phyloP scores from a whole-genome alignment of 2,329 filamentous ascomycete species.

The Aspergillus texensis region DNA sequence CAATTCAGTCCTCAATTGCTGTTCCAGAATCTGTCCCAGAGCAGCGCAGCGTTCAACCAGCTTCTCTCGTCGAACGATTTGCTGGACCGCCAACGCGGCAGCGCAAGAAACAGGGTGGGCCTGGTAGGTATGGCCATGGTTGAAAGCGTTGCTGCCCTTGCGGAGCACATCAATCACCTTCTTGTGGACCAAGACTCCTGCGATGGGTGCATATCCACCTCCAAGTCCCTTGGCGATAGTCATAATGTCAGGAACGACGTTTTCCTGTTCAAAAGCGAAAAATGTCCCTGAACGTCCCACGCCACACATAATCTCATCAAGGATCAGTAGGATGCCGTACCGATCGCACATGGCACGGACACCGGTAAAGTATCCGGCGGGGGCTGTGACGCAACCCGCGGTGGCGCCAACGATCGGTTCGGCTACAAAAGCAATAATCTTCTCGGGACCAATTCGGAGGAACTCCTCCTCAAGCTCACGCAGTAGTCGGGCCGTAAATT shows the following conservation, averaged over 20 bases:
- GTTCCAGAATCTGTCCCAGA: neutral
- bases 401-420: slow-evolving; percentile 6
- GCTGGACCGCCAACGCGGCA: slow-evolving; percentile 5
- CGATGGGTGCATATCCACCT: slow-evolving; percentile 3
- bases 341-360: neutral
- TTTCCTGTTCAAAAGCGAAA: slow-evolving; percentile 7
- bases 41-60: neutral
- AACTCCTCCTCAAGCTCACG: slow-evolving; percentile 6
- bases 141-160: neutral
- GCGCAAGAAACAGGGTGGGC: slow-evolving; percentile 6
- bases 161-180: slow-evolving; percentile 7
- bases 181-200: slow-evolving; percentile 3
- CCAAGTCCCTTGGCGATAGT: slow-evolving; percentile 8
- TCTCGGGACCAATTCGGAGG: slow-evolving; percentile 1
- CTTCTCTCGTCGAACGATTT: neutral
- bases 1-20: neutral
- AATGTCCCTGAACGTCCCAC: slow-evolving; percentile 5
- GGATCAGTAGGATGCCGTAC: neutral
- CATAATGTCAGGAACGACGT: slow-evolving; percentile 1
- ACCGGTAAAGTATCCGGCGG: neutral
- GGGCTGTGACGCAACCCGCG: slow-evolving; percentile 4
- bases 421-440: slow-evolving; percentile 2
- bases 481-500: neutral
- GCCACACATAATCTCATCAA: slow-evolving; percentile 11
- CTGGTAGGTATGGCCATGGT: slow-evolving; percentile 8